These are phyloP conservation scores for Plasmodium berghei DNA, from an alignment of 169 alveolate genomes.

Conservation along the genomic window DNA sequence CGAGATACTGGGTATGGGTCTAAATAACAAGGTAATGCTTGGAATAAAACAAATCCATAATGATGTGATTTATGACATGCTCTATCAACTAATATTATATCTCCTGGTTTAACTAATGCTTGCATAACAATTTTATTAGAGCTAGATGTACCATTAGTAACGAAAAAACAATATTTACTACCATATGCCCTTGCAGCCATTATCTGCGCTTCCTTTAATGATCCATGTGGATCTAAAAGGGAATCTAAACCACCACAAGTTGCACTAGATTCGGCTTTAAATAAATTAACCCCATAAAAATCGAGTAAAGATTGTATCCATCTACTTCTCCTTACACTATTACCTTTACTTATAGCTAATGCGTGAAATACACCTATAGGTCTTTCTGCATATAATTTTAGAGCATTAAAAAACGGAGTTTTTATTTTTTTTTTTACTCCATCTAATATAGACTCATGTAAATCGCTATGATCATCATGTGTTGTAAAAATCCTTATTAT, in stretches of 20 bases:
- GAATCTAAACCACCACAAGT: conserved; percentile 86
- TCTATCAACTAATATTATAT: conserved; percentile 82
- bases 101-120: conserved; percentile 82
- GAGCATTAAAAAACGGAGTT: conserved; percentile 81
- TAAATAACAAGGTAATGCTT: conserved; percentile 80
- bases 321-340: conserved; percentile 77
- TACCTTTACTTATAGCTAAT: conserved; percentile 83
- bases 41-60: conserved; percentile 80
- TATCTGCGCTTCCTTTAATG: conserved; percentile 81
- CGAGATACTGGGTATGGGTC: conserved; percentile 82
- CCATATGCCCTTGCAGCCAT: conserved; percentile 83
- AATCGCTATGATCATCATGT: conserved; percentile 82
- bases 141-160: conserved; percentile 84
- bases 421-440: conserved; percentile 78
- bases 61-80: conserved; percentile 85
- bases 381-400: conserved; percentile 80
- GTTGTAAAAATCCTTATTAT: conserved; percentile 78
- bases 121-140: conserved; percentile 81
- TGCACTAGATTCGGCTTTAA: conserved; percentile 83
- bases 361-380: conserved; percentile 87
- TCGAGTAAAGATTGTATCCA: conserved; percentile 80
- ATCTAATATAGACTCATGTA: conserved; percentile 81
- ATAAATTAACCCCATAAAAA: conserved; percentile 81
- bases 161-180: conserved; percentile 80
- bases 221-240: conserved; percentile 83